Base-by-base conservation (phyloP, 2,329 filamentous ascomycete species). In the Diaporthe amygdali region DNA sequence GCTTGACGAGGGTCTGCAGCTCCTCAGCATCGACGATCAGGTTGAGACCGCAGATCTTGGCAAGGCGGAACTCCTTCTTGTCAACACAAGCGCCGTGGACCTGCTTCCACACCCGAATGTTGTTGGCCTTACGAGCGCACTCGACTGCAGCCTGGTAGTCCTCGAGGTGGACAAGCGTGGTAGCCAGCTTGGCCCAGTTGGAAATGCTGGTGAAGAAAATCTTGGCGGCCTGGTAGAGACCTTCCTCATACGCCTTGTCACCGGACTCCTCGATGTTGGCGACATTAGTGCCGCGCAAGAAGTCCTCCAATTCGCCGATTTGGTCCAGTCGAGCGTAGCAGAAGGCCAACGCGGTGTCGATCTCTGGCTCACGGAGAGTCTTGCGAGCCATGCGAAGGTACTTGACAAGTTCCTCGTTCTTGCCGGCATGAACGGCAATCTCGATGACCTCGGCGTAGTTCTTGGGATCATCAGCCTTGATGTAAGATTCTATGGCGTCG, bases 141-240 rank as follows among this genome's bases (percentile, higher is more conserved):
- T 99, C 96, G 51, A 99, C 96, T 55, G 96, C 96, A 76, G 94
- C 94, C 83, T 99, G 97, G 86, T 99, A 98, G 77, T 99, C 96
- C 75, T 92, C 93, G 8, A 99, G 91, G 82, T 98, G 95, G n/a
- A 99, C 96, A 72, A 98, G 90, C 14, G 96, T 99, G 14, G 96
- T 98, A 17, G 96, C 95, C 77, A 99, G 91, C 87, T 99, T 99
- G 69, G 96, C 96, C 96, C 96, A 99, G 89, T 99, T 99, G 68
- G 96, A 99, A 81, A 99, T 97, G 85, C 94, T 98, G 69, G 91
- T 94, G 86, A 92, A 99, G 89, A 98, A 99, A 79, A 99, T 98
- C 90, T 99, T 99, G 75, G 96, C 94, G 52, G 96, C 96, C 86
- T 98, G 93, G 79, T 96, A 96, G 79, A 94, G 92, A 72, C 96